Evolutionary conservation across 140 eudicot species (phyloP).

Genomic region (Eryngium alpinum): DNA sequence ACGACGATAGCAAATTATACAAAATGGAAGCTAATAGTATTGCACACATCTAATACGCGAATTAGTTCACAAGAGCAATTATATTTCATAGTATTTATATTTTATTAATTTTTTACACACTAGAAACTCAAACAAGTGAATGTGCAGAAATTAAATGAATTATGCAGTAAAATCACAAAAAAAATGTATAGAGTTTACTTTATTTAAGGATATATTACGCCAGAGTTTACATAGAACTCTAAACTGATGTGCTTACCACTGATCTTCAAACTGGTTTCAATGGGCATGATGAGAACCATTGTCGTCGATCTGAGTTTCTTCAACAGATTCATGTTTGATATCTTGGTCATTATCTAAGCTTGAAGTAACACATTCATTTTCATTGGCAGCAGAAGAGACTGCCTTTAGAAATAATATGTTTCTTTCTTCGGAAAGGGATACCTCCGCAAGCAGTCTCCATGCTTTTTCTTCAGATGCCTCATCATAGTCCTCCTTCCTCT

Average conservation of each 20-base stretch:
- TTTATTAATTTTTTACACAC: no score
- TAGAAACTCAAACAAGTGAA: no score
- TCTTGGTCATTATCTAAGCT: neutral
- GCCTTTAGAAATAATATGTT: conserved; percentile 73
- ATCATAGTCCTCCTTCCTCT: conserved; percentile 82
- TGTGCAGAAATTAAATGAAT: conserved; percentile 8
- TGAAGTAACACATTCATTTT: conserved; percentile 12
- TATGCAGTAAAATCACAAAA: conserved; percentile 22
- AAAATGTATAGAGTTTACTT: no score
- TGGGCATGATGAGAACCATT: conserved; percentile 30
- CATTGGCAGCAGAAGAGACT: conserved; percentile 35
- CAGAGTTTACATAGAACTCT: neutral
- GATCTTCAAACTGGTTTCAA: conserved; percentile 15
- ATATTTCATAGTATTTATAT: no score
- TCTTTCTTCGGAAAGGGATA: conserved; percentile 78
- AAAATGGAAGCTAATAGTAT: no score
- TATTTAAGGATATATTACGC: conserved; percentile 29
- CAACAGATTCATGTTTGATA: conserved; percentile 16
- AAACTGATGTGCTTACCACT: neutral
- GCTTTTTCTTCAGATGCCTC: conserved; percentile 90
- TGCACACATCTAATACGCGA: no score
- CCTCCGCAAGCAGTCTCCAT: conserved; percentile 95
- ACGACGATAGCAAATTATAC: no score
- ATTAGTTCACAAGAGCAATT: no score
- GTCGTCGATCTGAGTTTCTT: conserved; percentile 40